Conservation (phyloP, 1,284 basidiomycete species). For the Chalciporus sp. region DNA sequence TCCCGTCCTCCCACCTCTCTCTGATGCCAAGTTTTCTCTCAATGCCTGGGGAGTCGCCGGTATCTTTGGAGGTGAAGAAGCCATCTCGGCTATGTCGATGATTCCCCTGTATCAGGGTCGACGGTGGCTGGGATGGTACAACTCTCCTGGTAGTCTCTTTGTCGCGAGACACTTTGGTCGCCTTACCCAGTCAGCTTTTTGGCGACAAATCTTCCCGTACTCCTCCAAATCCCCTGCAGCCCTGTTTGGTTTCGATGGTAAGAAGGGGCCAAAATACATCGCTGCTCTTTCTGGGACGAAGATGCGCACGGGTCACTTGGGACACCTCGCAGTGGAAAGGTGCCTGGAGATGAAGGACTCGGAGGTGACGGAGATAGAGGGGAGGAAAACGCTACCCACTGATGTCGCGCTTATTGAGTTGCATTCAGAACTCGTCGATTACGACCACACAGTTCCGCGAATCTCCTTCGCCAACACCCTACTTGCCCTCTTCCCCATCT, state of each 20-base stretch:
- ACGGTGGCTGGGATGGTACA: constrained; percentile 40
- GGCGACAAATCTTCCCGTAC: constrained; percentile 30
- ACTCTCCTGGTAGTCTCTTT: constrained; percentile 33
- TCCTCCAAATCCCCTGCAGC: constrained; percentile 20
- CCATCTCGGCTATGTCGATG: constrained; percentile 30
- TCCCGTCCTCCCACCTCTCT: constrained; percentile 14
- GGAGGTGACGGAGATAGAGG: constrained; percentile 4
- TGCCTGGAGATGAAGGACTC: constrained; percentile 15
- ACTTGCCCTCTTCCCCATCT: constrained; percentile 25
- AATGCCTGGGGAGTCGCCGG: constrained; percentile 32
- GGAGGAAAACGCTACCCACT: constrained; percentile 18
- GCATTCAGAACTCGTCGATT: constrained; percentile 4
- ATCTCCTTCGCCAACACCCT: constrained; percentile 11
- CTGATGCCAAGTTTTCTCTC: constrained; percentile 18
- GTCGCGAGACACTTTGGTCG: constrained; percentile 32
- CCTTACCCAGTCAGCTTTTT: constrained; percentile 29
- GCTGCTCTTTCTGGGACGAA: constrained; percentile 30
- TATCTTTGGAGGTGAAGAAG: constrained; percentile 37
- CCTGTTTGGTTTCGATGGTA: constrained; percentile 31
- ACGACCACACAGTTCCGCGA: constrained; percentile 8
- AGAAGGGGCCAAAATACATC: constrained; percentile 27
- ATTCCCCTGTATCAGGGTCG: constrained; percentile 31
- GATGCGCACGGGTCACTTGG: constrained; percentile 32
- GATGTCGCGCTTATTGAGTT: constrained; percentile 25
- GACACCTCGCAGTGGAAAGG: constrained; percentile 24